Base-by-base conservation (phyloP, 192 early-diverging fungal species). In the Dissophora ornata region DNA sequence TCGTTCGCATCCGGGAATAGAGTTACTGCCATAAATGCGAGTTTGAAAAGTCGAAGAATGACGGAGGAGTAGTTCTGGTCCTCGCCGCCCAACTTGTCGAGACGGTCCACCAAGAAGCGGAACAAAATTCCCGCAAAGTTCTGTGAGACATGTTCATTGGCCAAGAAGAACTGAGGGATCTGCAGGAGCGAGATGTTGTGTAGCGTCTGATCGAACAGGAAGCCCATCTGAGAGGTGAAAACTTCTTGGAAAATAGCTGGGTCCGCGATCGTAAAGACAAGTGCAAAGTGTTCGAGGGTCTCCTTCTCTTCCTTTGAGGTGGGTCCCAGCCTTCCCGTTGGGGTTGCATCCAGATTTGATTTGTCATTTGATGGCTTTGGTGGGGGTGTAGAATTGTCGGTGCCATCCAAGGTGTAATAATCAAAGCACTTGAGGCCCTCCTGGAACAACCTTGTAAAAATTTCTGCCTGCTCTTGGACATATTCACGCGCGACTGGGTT, bases 171-270 rank as follows among this genome's bases (percentile, higher is more conserved):
- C 69, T 98, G 96, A 4, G 96, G 91, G 30, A 96, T 85, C 46
- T 92, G 89, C 8, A 96, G 75, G 11, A 95, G 84, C 18, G 91
- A 85, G 13, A 85, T 84, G 67, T 97, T 92, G 52, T 84, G 80
- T 24, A 97, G 62, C 65, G 94, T 94, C 22, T 91, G 86, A 6
- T 95, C 89, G 68, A 97, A 95, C 7, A 97, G 86, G 57, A 85
- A 92, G 11, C 86, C 89, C 53, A 98, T 90, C 71, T 98, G 93
- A 12, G 92, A 91, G 7, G 92, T 83, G 63, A 97, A 95, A n/a
- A 97, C 90, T 75, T 99, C 97, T 71, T 98, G 96, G 78, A 97
- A 98, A 2, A 95, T 87, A 5, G 93, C 88, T 4, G 95, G 92
- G 58, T 98, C 95, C 15, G 97, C 70, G 32, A 83, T 78, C 11